Base-by-base conservation (phyloP, 2,329 filamentous ascomycete genomes). In the Alternaria viburni region DNA sequence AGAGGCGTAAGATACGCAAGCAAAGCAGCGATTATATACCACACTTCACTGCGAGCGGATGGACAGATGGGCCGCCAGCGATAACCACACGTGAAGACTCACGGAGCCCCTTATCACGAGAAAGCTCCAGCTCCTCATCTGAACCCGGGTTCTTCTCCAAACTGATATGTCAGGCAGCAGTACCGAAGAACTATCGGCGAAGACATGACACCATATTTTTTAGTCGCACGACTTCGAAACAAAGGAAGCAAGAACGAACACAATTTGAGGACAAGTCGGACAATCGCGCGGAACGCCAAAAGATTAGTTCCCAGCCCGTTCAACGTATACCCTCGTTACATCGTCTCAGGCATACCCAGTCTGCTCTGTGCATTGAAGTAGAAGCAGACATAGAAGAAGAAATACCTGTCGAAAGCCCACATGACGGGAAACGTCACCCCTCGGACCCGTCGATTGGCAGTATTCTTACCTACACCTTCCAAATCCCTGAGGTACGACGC, bases 371-470 rank as follows among this genome's bases (percentile, higher is more conserved):
- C 19, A 49, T 59, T 4, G 43, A 5, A 13, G 47, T 46, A 30
- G 47, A 62, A 6, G 5, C 28, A 23, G 19, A 52, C 19, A 54
- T 62, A n/a, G 30, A 52, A 25, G 59, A 64, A n/a, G 44, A n/a
- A 2, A 13, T 6, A 17, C 19, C 50, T 8, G 28, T 62, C 5
- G 11, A 41, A 4, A 55, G 45, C 23, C 21, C 28, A 7, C 15
- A 43, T 15, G 17, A 30, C 3, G 5, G 28, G 6, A 59, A 54
- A 6, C 65, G 59, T 12, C 61, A 62, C 13, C 62, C 59, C 41
- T 71, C 67, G 10, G 62, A 60, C 45, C 69, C 67, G 9, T 69
- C 65, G 6, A 59, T 68, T 17, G 56, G 63, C 17, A 64, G 58
- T 46, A 41, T 61, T 17, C 52, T 62, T 25, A 41, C 26, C 4